Evolutionary conservation across 2,329 filamentous ascomycete genomes (phyloP), one percentile per base, ranked within the genome.

Genomic region (Rutstroemia sp.): DNA sequence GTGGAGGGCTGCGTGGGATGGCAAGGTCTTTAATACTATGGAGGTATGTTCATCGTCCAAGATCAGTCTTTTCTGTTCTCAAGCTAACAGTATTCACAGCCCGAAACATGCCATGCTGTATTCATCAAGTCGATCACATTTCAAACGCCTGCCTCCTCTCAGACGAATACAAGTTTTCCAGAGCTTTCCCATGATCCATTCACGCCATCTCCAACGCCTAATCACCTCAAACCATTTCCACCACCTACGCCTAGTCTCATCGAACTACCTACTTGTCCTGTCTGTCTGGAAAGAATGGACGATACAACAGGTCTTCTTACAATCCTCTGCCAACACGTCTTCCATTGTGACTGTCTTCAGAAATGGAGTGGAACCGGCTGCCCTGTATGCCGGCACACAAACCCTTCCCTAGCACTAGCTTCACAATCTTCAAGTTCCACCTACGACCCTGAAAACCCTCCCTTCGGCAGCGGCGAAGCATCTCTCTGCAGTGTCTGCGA

Each of bases 271-370:
- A 97, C 94, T 1, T 99, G 94, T 62, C 92, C 94, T 0, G 94
- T 99, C 9, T 99, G 94, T 63, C 79, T 99, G 5, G 94, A 99
- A 71, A 86, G 92, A 48, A 99, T 99, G 94, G 94, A 99, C 67
- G 92, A 97, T 70, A 96, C 92, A 0, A 95, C 91, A 0, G 94
- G 94, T 0, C 77, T 99, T 2, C 82, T 99, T 68, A 99, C 94
- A 0, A 97, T 97, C 42, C 86, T 95, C 30, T 99, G 94, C 69
- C 92, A 97, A 67, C 94, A 99, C 67, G 90, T 97, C 51, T 99
- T 99, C 69, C 94, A 99, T 70, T 97, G 94, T 69, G 92, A 87
- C 1, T 99, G 94, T 72, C 78, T 99, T 0, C 89, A 96, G 67
- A 97, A 94, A 69, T 99, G 94, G 94, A 89, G 89, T 68, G 92